Evolutionary conservation across 345 rosid species (phyloP).

Genomic region (Gossypium thurberi): DNA sequence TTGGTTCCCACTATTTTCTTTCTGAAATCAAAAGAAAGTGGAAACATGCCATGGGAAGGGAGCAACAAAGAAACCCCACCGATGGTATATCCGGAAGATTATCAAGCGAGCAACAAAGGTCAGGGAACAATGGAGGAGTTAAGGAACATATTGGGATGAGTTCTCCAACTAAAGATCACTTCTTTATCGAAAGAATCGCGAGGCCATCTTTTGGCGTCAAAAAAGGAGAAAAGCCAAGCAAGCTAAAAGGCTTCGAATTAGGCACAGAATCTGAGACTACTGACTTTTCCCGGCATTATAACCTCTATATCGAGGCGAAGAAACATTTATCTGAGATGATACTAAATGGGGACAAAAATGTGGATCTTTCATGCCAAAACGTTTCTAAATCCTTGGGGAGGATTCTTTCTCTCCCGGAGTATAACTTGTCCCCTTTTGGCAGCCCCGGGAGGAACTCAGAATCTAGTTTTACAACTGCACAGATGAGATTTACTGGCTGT

Average conservation of each 20-base stretch:
- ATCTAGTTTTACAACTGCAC: conserved; percentile 37
- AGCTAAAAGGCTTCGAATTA: conserved; percentile 31
- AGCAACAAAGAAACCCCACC: conserved; percentile 36
- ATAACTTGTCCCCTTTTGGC: conserved; percentile 48
- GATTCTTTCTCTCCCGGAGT: conserved; percentile 79
- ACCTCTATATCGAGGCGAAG: conserved; percentile 84
- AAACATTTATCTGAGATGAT: conserved; percentile 88
- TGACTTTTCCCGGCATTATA: conserved; percentile 39
- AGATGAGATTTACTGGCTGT: conserved; percentile 39
- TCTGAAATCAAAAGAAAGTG: conserved; percentile 76
- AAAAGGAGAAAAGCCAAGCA: conserved; percentile 32
- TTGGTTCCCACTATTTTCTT: conserved; percentile 52
- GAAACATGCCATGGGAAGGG: conserved; percentile 78
- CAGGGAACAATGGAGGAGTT: conserved; percentile 24
- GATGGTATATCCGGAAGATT: conserved; percentile 25
- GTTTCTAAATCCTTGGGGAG: conserved; percentile 61
- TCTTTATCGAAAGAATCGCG: conserved; percentile 73
- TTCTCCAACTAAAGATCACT: conserved; percentile 73
- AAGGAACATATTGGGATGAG: conserved; percentile 45
- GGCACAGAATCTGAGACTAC: conserved; percentile 22
- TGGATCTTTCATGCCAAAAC: conserved; percentile 34
- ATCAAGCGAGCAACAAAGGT: conserved; percentile 17
- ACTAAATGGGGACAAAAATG: conserved; percentile 41
- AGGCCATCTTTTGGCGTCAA: conserved; percentile 39
- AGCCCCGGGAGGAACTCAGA: conserved; percentile 66